phyloP scores from a whole-genome alignment of 2,329 filamentous ascomycete species.

The Aspergillus vadensis region DNA sequence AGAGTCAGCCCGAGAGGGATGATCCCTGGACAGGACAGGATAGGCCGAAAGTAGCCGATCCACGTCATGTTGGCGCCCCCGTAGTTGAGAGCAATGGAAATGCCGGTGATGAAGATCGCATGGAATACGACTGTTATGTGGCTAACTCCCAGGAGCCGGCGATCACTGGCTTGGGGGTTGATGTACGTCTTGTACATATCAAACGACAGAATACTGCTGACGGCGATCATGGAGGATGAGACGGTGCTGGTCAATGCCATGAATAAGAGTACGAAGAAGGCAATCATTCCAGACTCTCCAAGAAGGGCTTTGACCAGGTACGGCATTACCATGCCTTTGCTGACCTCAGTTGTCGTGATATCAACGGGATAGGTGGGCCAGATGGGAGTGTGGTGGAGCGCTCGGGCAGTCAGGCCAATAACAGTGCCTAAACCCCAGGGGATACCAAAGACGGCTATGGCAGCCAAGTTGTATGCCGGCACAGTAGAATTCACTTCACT shows the following conservation, averaged over 20 bases:
- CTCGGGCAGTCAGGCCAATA: conserved; percentile 49
- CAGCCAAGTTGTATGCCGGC: conserved; percentile 51
- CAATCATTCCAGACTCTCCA: conserved; percentile 46
- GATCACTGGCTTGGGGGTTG: conserved; percentile 49
- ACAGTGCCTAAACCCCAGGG: conserved; percentile 53
- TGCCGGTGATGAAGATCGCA: conserved; percentile 51
- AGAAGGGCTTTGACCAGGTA: conserved; percentile 49
- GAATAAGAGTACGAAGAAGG: conserved; percentile 52
- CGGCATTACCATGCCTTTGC: conserved; percentile 52
- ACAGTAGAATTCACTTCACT: conserved; percentile 52
- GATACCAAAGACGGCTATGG: conserved; percentile 50
- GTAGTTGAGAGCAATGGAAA: conserved; percentile 52
- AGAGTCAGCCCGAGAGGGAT: conserved; percentile 50
- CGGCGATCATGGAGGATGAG: conserved; percentile 55
- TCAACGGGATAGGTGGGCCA: conserved; percentile 48
- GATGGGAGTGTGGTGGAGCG: conserved; percentile 50
- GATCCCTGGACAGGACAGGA: conserved; percentile 48
- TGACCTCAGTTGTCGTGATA: conserved; percentile 46
- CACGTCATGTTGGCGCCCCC: conserved; percentile 54
- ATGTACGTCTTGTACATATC: conserved; percentile 56
- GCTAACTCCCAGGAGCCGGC: conserved; percentile 46
- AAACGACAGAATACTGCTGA: conserved; percentile 53
- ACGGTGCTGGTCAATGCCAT: conserved; percentile 56
- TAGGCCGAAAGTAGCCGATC: conserved; percentile 46
- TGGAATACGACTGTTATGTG: conserved; percentile 53